Evolutionary conservation across 768 basidiomycete species (phyloP), one percentile per base, ranked within the genome.

Genomic region (Trichaptum fuscoviolaceum): DNA sequence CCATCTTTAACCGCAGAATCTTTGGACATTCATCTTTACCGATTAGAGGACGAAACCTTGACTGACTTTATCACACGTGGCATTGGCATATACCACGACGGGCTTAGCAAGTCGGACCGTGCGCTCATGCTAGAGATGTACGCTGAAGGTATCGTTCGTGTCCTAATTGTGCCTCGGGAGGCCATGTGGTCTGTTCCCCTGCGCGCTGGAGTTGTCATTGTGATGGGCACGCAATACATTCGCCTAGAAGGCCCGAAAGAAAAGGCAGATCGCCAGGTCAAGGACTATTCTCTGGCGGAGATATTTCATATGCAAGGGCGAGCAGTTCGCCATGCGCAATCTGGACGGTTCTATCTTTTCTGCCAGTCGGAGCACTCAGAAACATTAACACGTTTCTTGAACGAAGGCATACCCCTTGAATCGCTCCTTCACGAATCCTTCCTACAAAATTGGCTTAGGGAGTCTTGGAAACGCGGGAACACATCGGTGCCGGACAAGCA

Each of bases 191-290:
- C 85, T 30, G 74, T 98, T n/a, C 95, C 96, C 23, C 85, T 95
- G 20, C 85, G 88, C 64, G 93, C 92, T 0, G 82, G 84, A 7
- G 85, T 85, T 7, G 96, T 99, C 18, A 81, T 99, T 42, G 89
- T 94, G 59, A 90, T 99, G 90, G 92, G 94, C 20, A 93, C 96
- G 3, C 97, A 99, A 75, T 96, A 93, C 75, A 75, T 88, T 26
- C 80, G 85, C 65, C 70, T 81, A 7, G 79, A 81, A 57, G 76
- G 74, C 42, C 80, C 79, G 64, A 81, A 78, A 17, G 73, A 79
- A 9, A 52, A 52, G 42, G 42, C 42, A 12, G 87, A 89, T 67
- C 86, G 91, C 25, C 88, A 90, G 70, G 74, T 96, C 63, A 83
- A 83, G 58, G 94, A 95, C 73, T 99, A 99, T 75, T 79, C 80